phyloP scores from a whole-genome alignment of 2,329 filamentous ascomycete genomes.

The Nothopassalora personata region DNA sequence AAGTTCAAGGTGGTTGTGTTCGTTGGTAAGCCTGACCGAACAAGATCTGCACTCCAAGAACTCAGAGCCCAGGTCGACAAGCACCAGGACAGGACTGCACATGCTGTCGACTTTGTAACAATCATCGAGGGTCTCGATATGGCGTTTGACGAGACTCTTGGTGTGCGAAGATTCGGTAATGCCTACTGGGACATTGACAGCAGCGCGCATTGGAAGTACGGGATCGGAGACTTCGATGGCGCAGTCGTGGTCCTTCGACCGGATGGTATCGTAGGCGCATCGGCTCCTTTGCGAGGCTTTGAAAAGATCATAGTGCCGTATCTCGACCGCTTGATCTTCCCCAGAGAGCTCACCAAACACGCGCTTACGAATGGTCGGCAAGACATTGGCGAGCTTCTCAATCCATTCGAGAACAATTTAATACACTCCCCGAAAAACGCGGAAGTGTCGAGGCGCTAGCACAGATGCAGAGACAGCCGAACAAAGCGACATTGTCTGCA shows the following conservation, averaged over 20 bases:
- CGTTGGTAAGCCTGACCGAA: conserved; percentile 14
- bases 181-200: conserved; percentile 34
- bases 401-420: conserved; percentile 8
- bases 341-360: background rate
- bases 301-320: conserved; percentile 5
- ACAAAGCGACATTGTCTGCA: background rate
- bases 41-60: background rate
- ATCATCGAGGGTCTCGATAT: conserved; percentile 30
- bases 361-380: background rate
- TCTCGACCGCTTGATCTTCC: conserved; percentile 5
- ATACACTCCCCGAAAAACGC: background rate
- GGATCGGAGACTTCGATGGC: conserved; percentile 22
- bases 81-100: background rate
- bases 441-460: background rate
- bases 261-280: conserved; percentile 26
- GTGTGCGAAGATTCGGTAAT: conserved; percentile 31
- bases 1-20: conserved; percentile 27
- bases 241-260: conserved; percentile 32
- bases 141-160: conserved; percentile 34
- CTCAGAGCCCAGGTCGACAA: conserved; percentile 8
- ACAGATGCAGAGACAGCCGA: background rate
- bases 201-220: conserved; percentile 33
- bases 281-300: conserved; percentile 5
- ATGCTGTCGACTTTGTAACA: conserved; percentile 24
- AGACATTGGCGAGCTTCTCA: conserved; percentile 9